Conservation (phyloP, 345 rosid genomes). For the Raphanus raphanistrum region DNA sequence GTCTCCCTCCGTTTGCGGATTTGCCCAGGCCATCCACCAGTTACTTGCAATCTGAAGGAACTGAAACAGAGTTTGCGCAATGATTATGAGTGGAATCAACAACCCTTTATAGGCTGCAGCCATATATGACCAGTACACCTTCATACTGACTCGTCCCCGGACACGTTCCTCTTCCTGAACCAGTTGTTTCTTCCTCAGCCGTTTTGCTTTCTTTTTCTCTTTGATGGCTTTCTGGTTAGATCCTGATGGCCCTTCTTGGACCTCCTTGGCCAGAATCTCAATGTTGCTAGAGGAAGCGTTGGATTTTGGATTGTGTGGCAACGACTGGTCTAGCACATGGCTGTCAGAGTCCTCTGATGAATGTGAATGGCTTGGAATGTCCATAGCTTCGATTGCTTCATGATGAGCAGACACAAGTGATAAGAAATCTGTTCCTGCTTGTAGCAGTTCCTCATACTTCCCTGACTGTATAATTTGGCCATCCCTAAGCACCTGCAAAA, state of each 20-base stretch:
- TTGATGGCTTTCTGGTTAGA: slow-evolving; percentile 73
- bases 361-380: slow-evolving; percentile 72
- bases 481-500: slow-evolving; percentile 44
- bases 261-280: slow-evolving; percentile 80
- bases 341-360: slow-evolving; percentile 92
- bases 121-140: slow-evolving; percentile 94
- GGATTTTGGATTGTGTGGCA: slow-evolving; percentile 38
- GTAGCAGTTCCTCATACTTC: slow-evolving; percentile 93
- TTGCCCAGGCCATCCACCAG: slow-evolving; percentile 99
- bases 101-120: slow-evolving; percentile 93
- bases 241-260: slow-evolving; percentile 72
- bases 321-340: slow-evolving; percentile 17
- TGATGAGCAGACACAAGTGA: slow-evolving; percentile 80
- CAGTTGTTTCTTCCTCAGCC: slow-evolving; percentile 79
- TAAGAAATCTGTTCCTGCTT: slow-evolving; percentile 97
- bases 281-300: slow-evolving; percentile 29
- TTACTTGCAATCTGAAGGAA: slow-evolving; percentile 98
- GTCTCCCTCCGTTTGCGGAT: slow-evolving; percentile 96
- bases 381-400: slow-evolving; percentile 98
- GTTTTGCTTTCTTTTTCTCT: slow-evolving; percentile 79
- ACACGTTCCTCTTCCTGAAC: slow-evolving; percentile 99
- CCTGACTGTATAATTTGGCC: slow-evolving; percentile 93
- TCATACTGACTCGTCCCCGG: slow-evolving; percentile 94
- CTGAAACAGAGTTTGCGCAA: slow-evolving; percentile 85
- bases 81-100: slow-evolving; percentile 81